Evolutionary conservation across 2,329 filamentous ascomycete genomes (phyloP), one percentile per base, ranked within the genome.

Genomic region (Colletotrichum sp.): DNA sequence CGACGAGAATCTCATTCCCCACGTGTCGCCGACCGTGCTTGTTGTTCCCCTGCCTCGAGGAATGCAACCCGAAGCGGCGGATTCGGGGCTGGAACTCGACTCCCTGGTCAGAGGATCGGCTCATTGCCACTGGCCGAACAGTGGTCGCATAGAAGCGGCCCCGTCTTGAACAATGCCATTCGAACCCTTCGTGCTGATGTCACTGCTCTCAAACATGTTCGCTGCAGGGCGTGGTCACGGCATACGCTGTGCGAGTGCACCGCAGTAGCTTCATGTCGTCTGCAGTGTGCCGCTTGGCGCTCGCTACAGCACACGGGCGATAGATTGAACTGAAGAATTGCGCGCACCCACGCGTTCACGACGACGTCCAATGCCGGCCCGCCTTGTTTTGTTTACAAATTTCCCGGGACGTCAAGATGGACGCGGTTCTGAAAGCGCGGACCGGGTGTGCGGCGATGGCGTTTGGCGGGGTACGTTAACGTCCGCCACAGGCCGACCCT

Each of bases 351-450:
- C 21, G 30, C 39, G 36, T 24, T 24, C 21, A 32, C 16, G 13
- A 30, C 8, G 44, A 39, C 24, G 39, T 32, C 24, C 13, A 39
- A 55, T 64, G 28, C 57, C 21, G 30, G 6, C 21, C 30, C 18
- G 55, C 13, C 39, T 60, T 62, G 62, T 72, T 72, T 75, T 72
- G 69, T 72, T 72, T 72, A 75, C 70, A 44, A 73, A 76, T 76
- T 52, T 76, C 70, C 57, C 21, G 26, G 55, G 60, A 73, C 36
- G 44, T 69, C 57, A 36, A 28, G 26, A 60, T 52, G 63, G 57
- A 68, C 73, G 57, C 70, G 69, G 64, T 69, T 16, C n/a, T 52
- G 26, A 64, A 44, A 57, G 57, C 73, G 69, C 73, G 44, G 39
- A 44, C 64, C 63, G 73, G 32, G 57, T 68, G n/a, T 16, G 39